Evolutionary conservation across 163 green algal species (phyloP).

Genomic region (Chlamydomonas reinhardtii): DNA sequence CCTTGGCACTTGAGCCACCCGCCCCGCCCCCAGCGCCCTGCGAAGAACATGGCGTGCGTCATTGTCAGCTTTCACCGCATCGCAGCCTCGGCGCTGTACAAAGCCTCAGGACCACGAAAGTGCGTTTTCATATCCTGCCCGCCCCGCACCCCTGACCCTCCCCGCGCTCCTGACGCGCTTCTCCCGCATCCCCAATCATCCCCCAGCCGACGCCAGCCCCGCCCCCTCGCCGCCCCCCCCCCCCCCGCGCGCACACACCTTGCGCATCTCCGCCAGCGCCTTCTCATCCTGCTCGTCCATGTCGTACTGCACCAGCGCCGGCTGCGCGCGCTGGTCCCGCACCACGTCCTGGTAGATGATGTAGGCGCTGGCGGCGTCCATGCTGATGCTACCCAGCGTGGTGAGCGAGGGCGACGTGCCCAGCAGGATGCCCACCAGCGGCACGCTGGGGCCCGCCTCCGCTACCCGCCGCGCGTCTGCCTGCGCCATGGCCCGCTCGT

Average conservation of each 20-base stretch:
- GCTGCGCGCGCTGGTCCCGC: constrained; percentile 20
- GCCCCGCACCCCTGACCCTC: too few relatives aligned
- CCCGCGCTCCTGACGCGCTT: too few relatives aligned
- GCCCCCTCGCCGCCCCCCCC: too few relatives aligned
- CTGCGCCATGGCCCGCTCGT: constrained; percentile 50
- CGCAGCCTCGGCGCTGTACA: too few relatives aligned
- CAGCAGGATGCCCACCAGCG: constrained; percentile 38
- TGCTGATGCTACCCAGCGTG: background rate
- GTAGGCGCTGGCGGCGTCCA: constrained; percentile 41
- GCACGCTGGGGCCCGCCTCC: constrained; percentile 49
- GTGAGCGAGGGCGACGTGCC: constrained; percentile 2
- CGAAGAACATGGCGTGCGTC: background rate
- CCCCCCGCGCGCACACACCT: constrained; percentile 22
- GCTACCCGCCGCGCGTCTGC: constrained; percentile 21
- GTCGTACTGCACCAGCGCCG: constrained; percentile 78
- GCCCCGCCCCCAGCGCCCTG: background rate
- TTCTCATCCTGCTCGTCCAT: constrained; percentile 76
- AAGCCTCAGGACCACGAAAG: too few relatives aligned
- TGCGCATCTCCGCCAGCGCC: constrained; percentile 73
- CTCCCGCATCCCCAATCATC: too few relatives aligned
- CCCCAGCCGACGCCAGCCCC: too few relatives aligned
- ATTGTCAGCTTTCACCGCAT: too few relatives aligned
- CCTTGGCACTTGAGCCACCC: background rate
- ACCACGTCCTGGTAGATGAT: constrained; percentile 42
- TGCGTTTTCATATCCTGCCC: too few relatives aligned